Evolutionary conservation across 345 rosid genomes (phyloP), one percentile per base, ranked within the genome.

Genomic region (Pugionium cornutum): DNA sequence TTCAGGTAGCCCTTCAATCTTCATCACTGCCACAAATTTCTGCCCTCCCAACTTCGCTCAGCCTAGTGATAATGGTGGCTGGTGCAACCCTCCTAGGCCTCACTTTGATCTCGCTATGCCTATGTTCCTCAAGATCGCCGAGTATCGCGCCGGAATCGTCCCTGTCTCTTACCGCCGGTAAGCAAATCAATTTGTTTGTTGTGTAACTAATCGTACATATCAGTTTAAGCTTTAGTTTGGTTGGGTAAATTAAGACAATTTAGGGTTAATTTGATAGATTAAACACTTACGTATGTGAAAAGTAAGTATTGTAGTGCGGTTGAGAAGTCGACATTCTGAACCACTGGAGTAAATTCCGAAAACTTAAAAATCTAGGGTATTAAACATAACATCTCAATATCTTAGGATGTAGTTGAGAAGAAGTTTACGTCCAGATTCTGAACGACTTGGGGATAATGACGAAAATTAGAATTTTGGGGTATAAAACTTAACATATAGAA

Each of bases 21-120:
- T 86, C 45, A 25, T 86, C 45, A 86, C 92, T 0, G 87, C 92
- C 0, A 84, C 89, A 28, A 86, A 86, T 31, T 86, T 82, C 58
- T 84, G 89, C 53, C 89, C 87, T 6, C 86, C 89, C 0, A 86
- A 84, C 74, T 84, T 67, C 8, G 87, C 89, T 47, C 83, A 58
- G 31, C 78, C 92, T 2, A 84, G 75, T 54, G 89, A 84, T 35
- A 77, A 81, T 44, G 92, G 92, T 7, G 92, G 92, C n/a, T 86
- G 92, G 92, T 86, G 92, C 62, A 86, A 86, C 77, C 92, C 92
- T 51, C 92, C 92, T 30, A 80, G 85, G 5, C 67, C 87, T 2
- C 89, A 86, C 69, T 86, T 86, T 29, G 92, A 86, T 69, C 84
- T 86, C 2, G 85, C 92, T 41, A 84, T 84, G 89, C 92, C 92